Evolutionary conservation across 2,329 filamentous ascomycete species (phyloP).

Genomic region (Cladorrhinum sp.): DNA sequence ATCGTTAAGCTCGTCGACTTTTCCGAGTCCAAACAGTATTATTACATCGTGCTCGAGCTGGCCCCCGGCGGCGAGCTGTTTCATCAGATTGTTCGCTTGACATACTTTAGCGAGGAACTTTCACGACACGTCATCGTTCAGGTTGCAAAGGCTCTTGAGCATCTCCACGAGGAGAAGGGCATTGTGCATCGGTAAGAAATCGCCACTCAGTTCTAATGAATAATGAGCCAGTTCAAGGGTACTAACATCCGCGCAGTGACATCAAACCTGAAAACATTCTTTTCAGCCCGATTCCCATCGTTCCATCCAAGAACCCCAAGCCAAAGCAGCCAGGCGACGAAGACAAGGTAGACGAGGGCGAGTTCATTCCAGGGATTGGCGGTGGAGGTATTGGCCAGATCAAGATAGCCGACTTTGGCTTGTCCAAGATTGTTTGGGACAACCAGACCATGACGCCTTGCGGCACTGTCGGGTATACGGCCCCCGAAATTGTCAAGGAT

Average conservation of each 20-base stretch:
- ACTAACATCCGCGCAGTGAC: conserved; percentile 57
- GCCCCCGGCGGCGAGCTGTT: conserved; percentile 95
- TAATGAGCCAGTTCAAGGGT: not conserved
- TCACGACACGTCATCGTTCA: conserved; percentile 92
- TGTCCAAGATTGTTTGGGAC: conserved; percentile 98
- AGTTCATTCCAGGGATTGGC: conserved; percentile 78
- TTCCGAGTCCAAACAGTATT: conserved; percentile 89
- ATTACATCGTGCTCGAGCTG: conserved; percentile 94
- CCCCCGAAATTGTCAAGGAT: conserved; percentile 97
- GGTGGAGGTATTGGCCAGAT: conserved; percentile 89
- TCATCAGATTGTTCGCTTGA: conserved; percentile 96
- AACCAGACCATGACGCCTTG: conserved; percentile 99
- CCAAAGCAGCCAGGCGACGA: conserved; percentile 85
- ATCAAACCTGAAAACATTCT: conserved; percentile 98
- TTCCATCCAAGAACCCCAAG: conserved; percentile 77
- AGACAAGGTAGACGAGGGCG: conserved; percentile 94
- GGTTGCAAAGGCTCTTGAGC: conserved; percentile 90
- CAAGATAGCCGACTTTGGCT: conserved; percentile 96
- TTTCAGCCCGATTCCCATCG: conserved; percentile 80
- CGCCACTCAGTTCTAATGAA: too few species aligned
- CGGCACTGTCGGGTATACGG: conserved; percentile 95
- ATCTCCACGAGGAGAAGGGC: conserved; percentile 89
- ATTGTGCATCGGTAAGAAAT: conserved; percentile 87
- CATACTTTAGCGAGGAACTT: conserved; percentile 95
- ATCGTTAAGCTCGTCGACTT: conserved; percentile 94